phyloP scores from a whole-genome alignment of 768 basidiomycete species.

The Suillus subalutaceus region DNA sequence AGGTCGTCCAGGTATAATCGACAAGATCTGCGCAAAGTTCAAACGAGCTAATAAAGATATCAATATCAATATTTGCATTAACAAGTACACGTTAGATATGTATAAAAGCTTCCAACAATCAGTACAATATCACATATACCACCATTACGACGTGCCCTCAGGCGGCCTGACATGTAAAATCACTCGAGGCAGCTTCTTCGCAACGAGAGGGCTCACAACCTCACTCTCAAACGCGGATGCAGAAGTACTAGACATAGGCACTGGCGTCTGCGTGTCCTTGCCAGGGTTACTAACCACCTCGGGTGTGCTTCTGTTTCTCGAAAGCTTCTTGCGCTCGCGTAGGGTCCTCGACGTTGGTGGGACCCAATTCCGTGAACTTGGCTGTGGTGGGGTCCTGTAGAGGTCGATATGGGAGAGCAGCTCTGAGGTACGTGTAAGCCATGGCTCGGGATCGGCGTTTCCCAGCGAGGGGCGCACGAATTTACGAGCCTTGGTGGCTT shows the following conservation, averaged over 20 bases:
- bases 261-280: conserved; percentile 12
- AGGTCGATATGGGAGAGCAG: conserved; percentile 20
- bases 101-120: not conserved
- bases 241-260: not conserved
- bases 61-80: not conserved
- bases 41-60: not conserved
- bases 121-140: not conserved
- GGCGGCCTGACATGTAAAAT: conserved; percentile 55
- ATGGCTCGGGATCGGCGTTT: conserved; percentile 43
- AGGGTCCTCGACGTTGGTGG: conserved; percentile 49
- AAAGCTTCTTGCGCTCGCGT: conserved; percentile 47
- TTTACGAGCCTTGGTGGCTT: conserved; percentile 61
- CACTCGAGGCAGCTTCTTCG: conserved; percentile 56
- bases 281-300: conserved; percentile 19
- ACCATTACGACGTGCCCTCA: conserved; percentile 21
- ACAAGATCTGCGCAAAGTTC: not conserved
- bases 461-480: conserved; percentile 43
- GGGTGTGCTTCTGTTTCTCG: conserved; percentile 14
- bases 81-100: not conserved
- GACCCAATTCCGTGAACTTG: conserved; percentile 14
- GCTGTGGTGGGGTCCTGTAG: conserved; percentile 12
- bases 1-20: not conserved
- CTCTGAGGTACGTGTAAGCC: conserved; percentile 59
- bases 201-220: not conserved
- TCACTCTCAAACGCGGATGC: conserved; percentile 1